These are phyloP conservation scores for Patellifolia procumbens DNA, from an alignment of 179 eudicot genomes.

Conservation along the genomic window DNA sequence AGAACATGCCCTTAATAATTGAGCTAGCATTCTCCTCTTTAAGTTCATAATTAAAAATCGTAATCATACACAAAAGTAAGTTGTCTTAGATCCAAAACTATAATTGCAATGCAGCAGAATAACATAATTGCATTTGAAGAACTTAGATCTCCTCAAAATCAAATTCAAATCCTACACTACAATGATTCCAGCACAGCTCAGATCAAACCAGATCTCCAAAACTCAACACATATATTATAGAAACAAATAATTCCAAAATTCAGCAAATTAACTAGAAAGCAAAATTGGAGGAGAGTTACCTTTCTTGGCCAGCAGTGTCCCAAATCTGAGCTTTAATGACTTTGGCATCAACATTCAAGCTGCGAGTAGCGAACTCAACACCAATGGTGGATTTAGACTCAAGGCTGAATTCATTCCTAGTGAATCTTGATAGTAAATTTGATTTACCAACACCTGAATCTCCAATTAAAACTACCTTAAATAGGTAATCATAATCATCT, in stretches of 20 bases:
- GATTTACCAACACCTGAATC: slow-evolving; percentile 77
- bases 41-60: not conserved
- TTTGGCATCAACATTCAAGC: slow-evolving; percentile 62
- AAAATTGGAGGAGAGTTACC: slow-evolving; percentile 31
- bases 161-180: not conserved
- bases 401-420: slow-evolving; percentile 64
- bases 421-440: slow-evolving; percentile 70
- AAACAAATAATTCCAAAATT: not conserved
- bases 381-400: slow-evolving; percentile 79
- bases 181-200: not conserved
- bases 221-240: not conserved
- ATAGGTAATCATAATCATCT: slow-evolving; percentile 69
- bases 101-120: not conserved
- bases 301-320: slow-evolving; percentile 82
- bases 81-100: not conserved
- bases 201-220: slow-evolving; percentile 29
- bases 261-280: not conserved
- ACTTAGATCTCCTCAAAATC: not conserved
- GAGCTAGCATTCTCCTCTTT: not conserved
- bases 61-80: not conserved
- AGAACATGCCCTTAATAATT: too few relatives aligned
- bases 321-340: slow-evolving; percentile 84
- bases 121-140: not conserved
- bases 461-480: slow-evolving; percentile 66
- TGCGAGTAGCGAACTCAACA: slow-evolving; percentile 71